Evolutionary conservation across 495 filamentous ascomycete genomes (phyloP).

Genomic region (Lasiosphaeria hispida): DNA sequence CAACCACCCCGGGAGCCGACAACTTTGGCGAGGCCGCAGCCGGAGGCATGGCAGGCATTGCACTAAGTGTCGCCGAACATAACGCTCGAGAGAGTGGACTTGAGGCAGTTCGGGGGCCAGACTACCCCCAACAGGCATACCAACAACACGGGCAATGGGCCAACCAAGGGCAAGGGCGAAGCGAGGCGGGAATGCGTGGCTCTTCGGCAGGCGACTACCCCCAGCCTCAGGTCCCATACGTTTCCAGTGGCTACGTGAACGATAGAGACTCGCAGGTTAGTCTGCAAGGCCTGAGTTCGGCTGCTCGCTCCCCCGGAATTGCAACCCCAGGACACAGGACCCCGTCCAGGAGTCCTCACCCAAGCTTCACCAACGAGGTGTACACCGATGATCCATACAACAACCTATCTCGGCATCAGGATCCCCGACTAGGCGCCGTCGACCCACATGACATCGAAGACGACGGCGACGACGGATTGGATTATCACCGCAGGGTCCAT

Average conservation of each 20-base stretch:
- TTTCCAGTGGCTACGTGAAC: not conserved
- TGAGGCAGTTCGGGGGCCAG: constrained; percentile 58
- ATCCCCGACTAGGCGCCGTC: constrained; percentile 55
- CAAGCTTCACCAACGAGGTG: constrained; percentile 25
- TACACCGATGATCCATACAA: constrained; percentile 49
- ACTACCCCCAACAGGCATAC: constrained; percentile 39
- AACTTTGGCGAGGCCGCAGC: constrained; percentile 69
- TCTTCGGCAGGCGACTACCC: constrained; percentile 19
- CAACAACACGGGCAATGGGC: constrained; percentile 31
- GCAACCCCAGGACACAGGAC: constrained; percentile 27
- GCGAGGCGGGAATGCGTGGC: not conserved
- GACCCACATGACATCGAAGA: constrained; percentile 80
- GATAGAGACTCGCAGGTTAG: constrained; percentile 22
- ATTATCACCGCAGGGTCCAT: constrained; percentile 42
- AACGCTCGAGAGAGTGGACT: constrained; percentile 71
- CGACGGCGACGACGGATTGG: constrained; percentile 79
- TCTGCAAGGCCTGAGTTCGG: constrained; percentile 22
- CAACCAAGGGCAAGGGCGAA: constrained; percentile 33
- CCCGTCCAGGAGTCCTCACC: constrained; percentile 27
- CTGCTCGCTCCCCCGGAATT: constrained; percentile 14
- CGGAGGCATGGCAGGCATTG: constrained; percentile 75
- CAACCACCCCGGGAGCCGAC: constrained; percentile 69
- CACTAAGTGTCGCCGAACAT: constrained; percentile 68
- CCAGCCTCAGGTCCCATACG: constrained; percentile 20
- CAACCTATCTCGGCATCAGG: constrained; percentile 57